phyloP scores from a whole-genome alignment of 768 basidiomycete genomes.

The Pleurotus platypus region DNA sequence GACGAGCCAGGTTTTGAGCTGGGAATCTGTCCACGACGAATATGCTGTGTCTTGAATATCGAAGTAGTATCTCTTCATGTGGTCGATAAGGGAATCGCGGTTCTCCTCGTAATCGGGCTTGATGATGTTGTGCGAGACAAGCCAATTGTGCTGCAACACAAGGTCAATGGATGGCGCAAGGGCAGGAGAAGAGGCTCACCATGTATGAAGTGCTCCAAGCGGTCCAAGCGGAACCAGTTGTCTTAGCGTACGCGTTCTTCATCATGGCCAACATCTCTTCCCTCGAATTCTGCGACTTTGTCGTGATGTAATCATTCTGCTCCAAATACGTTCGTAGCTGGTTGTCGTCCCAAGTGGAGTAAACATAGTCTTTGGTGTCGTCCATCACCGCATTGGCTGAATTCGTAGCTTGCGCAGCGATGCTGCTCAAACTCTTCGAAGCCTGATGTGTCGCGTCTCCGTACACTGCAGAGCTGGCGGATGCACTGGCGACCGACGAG shows the following conservation, averaged over 20 bases:
- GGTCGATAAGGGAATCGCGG: conserved; percentile 56
- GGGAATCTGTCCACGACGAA: conserved; percentile 72
- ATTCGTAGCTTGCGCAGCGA: conserved; percentile 50
- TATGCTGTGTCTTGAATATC: conserved; percentile 49
- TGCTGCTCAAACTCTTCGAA: conserved; percentile 34
- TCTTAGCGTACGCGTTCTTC: conserved; percentile 61
- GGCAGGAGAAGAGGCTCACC: conserved; percentile 34
- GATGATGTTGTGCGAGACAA: conserved; percentile 72
- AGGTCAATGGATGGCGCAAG: not conserved
- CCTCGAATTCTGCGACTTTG: conserved; percentile 54
- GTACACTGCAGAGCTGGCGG: conserved; percentile 50
- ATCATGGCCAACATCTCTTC: conserved; percentile 69
- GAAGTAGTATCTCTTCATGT: conserved; percentile 84
- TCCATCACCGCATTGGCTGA: conserved; percentile 53
- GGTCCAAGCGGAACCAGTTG: conserved; percentile 67
- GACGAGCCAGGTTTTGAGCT: conserved; percentile 78
- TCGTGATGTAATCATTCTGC: conserved; percentile 67
- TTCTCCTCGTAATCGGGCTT: conserved; percentile 47
- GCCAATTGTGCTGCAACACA: conserved; percentile 68
- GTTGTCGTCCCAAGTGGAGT: conserved; percentile 86
- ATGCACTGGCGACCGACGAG: conserved; percentile 41
- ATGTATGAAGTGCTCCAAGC: conserved; percentile 87
- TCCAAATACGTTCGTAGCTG: conserved; percentile 70
- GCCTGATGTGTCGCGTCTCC: conserved; percentile 37
- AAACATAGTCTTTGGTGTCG: conserved; percentile 81